A percentile compares a stretch with the other conserved stretches of the same genome.
phyloP scores from a whole-genome alignment of 2,329 filamentous ascomycete genomes.

The Exophiala oligosperma region DNA sequence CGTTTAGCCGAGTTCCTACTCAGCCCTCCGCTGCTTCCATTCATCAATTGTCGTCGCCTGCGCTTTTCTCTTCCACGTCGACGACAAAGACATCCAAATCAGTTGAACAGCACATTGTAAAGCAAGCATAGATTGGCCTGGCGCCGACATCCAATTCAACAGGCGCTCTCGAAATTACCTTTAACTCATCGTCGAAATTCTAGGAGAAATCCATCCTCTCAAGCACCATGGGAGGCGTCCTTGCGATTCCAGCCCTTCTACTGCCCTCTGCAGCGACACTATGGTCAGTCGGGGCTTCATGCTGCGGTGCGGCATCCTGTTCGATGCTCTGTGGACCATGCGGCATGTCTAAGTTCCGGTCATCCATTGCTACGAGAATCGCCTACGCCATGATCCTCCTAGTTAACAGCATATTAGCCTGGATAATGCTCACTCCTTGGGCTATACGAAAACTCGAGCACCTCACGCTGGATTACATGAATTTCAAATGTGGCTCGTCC shows the following conservation, averaged over 20 bases:
- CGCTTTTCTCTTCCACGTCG: neutral
- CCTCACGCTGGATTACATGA: constrained; percentile 91
- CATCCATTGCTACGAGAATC: constrained; percentile 96
- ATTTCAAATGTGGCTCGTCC: constrained; percentile 79
- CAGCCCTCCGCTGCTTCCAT: neutral
- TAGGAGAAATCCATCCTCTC: neutral
- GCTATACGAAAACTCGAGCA: constrained; percentile 94
- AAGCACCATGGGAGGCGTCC: constrained; percentile 76
- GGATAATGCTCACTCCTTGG: constrained; percentile 99
- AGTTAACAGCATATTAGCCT: constrained; percentile 93
- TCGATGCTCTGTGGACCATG: constrained; percentile 94
- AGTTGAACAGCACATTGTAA: neutral
- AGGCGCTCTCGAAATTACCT: no score
- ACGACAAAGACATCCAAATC: neutral
- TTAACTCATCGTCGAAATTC: neutral
- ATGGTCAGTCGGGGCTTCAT: constrained; percentile 78
- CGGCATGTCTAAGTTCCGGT: constrained; percentile 96
- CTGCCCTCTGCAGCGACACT: constrained; percentile 84
- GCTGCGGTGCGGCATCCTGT: constrained; percentile 94
- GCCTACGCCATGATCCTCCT: constrained; percentile 93
- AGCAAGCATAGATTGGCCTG: neutral
- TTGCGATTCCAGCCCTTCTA: constrained; percentile 86
- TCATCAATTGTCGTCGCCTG: constrained; percentile 2
- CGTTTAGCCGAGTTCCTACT: neutral
- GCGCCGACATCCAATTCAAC: neutral